Evolutionary conservation across 2,329 filamentous ascomycete genomes (phyloP).

Genomic region (Harringtonia lauricola): DNA sequence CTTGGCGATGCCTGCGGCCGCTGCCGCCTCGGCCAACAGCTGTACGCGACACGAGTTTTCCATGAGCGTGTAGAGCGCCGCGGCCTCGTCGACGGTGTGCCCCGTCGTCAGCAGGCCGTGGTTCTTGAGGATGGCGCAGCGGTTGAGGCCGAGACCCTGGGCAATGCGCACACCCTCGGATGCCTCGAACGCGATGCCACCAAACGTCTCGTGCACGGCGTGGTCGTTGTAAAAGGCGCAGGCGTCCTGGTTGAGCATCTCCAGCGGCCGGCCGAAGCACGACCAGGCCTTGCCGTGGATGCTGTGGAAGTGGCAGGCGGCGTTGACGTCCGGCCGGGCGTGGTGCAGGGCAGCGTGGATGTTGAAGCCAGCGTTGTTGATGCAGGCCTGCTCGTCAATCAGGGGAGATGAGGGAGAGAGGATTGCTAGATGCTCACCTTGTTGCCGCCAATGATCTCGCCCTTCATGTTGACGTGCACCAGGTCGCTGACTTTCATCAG

Average conservation of each 20-base stretch:
- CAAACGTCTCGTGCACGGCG: slow-evolving; percentile 50
- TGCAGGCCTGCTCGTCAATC: slow-evolving; percentile 34
- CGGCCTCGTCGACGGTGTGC: slow-evolving; percentile 60
- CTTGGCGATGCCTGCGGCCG: background rate
- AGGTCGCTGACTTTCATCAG: slow-evolving; percentile 58
- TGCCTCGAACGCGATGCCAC: slow-evolving; percentile 40
- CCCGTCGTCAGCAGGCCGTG: slow-evolving; percentile 65
- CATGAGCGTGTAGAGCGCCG: slow-evolving; percentile 56
- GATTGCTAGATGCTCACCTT: background rate
- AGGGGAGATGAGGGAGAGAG: background rate
- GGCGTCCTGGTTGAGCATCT: slow-evolving; percentile 59
- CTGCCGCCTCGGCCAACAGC: slow-evolving; percentile 26
- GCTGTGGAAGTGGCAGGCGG: slow-evolving; percentile 58
- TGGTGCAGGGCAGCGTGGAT: slow-evolving; percentile 59
- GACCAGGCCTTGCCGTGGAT: slow-evolving; percentile 56
- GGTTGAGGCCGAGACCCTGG: slow-evolving; percentile 46
- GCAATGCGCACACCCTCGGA: slow-evolving; percentile 56
- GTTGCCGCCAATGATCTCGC: slow-evolving; percentile 29
- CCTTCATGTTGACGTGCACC: slow-evolving; percentile 50
- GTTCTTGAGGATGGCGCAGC: slow-evolving; percentile 55
- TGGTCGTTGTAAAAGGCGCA: slow-evolving; percentile 55
- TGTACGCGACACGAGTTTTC: slow-evolving; percentile 59
- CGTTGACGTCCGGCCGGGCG: slow-evolving; percentile 51
- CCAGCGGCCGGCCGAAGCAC: slow-evolving; percentile 48
- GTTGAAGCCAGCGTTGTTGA: slow-evolving; percentile 58